A percentile compares a stretch with the other conserved stretches of the same genome.
Conservation (phyloP, 2,329 filamentous ascomycete genomes). For the Leptographium wingfieldii region DNA sequence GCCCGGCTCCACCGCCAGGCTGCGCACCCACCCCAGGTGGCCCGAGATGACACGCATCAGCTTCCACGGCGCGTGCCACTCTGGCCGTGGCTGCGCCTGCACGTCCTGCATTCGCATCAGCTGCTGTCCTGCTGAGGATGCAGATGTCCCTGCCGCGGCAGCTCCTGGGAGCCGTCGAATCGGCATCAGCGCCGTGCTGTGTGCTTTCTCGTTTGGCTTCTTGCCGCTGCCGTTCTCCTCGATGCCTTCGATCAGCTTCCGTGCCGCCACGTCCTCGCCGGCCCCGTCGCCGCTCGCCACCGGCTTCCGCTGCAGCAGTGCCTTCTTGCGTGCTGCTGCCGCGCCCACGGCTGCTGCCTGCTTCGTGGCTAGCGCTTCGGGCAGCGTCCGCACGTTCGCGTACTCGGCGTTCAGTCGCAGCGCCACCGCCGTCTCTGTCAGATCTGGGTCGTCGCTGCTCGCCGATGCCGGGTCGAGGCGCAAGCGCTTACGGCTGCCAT, state of each 20-base stretch:
- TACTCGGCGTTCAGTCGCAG: slow-evolving; percentile 62
- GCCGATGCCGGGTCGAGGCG: slow-evolving; percentile 26
- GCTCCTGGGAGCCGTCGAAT: slow-evolving; percentile 15
- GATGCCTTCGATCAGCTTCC: slow-evolving; percentile 55
- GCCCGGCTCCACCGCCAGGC: slow-evolving; percentile 81
- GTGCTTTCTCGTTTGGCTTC: slow-evolving; percentile 11
- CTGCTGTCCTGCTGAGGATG: slow-evolving; percentile 15
- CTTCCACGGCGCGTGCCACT: slow-evolving; percentile 99
- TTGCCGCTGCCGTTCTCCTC: slow-evolving; percentile 26
- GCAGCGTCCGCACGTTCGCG: slow-evolving; percentile 61
- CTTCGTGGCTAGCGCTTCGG: slow-evolving; percentile 65
- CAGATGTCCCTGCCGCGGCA: not conserved
- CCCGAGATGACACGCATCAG: slow-evolving; percentile 95
- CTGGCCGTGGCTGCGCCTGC: slow-evolving; percentile 49
- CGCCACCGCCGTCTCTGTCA: slow-evolving; percentile 31
- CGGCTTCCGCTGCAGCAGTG: slow-evolving; percentile 29
- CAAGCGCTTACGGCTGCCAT: slow-evolving; percentile 18
- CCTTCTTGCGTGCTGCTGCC: slow-evolving; percentile 34
- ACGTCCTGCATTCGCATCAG: slow-evolving; percentile 21
- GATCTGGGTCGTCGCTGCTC: slow-evolving; percentile 21
- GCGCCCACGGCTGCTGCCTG: slow-evolving; percentile 53
- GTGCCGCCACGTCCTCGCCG: slow-evolving; percentile 33
- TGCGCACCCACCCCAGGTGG: slow-evolving; percentile 88
- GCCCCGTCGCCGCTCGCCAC: slow-evolving; percentile 22
- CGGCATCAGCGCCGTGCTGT: slow-evolving; percentile 25